Evolutionary conservation across 441 rosid genomes (phyloP).

Genomic region (Jatropha podagrica): DNA sequence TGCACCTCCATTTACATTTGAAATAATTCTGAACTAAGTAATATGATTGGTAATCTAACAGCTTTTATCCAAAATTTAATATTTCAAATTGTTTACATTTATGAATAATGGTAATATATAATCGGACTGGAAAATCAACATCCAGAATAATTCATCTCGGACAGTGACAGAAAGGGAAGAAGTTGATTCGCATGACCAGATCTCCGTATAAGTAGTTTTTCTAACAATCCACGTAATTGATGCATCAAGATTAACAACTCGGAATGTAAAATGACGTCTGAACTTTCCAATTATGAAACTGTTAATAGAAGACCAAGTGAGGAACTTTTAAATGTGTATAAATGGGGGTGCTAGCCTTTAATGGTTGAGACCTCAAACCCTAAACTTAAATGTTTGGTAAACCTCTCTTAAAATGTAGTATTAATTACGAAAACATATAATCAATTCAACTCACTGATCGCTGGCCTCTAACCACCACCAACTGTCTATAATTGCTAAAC

Average conservation of each 20-base stretch:
- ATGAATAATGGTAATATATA: not conserved
- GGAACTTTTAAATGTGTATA: too few relatives aligned
- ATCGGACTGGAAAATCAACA: not conserved
- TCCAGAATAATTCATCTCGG: not conserved
- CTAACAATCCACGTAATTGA: not conserved
- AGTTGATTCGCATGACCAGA: not conserved
- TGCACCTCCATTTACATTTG: not conserved
- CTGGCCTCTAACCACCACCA: too few relatives aligned
- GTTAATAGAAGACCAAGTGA: not conserved
- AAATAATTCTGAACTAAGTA: not conserved
- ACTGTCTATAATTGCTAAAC: too few relatives aligned
- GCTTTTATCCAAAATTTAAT: not conserved
- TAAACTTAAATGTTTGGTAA: too few relatives aligned
- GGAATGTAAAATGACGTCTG: not conserved
- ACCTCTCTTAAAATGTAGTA: too few relatives aligned
- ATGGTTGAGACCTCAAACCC: too few relatives aligned
- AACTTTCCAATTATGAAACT: not conserved
- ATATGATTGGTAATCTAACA: not conserved
- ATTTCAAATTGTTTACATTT: not conserved
- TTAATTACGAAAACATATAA: too few relatives aligned
- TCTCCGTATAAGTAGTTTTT: not conserved
- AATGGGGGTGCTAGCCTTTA: too few relatives aligned
- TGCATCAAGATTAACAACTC: not conserved
- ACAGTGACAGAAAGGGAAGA: not conserved
- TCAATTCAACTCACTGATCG: too few relatives aligned